Base-by-base conservation (phyloP, 2,329 filamentous ascomycete genomes). In the Penicillium freii region DNA sequence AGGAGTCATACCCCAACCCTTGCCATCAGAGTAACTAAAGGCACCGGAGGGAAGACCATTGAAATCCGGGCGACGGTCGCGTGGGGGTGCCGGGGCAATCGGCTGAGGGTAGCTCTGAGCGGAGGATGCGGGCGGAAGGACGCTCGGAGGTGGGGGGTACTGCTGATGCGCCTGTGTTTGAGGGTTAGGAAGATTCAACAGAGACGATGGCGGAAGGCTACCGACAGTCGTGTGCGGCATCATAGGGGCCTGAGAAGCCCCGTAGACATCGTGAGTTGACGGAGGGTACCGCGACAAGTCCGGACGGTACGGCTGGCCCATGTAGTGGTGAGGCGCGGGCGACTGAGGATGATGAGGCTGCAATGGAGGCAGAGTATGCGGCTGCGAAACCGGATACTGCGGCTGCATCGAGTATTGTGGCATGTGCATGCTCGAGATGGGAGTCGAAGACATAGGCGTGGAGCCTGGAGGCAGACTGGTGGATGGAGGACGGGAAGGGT, bases 11-110 rank as follows among this genome's bases (percentile, higher is more conserved):
- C 69, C 70, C 74, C 75, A 78, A 83, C 73, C 66, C 84, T 82
- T 65, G 79, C 78, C 65, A 79, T 81, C 71, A 80, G 83, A 69
- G 63, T 72, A 73, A 52, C 81, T 84, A 68, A 88, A 89, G 7
- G 86, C 87, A 65, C 84, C 84, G 1, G 87, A 83, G 15, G 88
- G 88, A 82, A 91, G 87, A n/a, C 87, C 86, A 52, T 87, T 85
- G 65, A 89, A 70, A 77, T 84, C 59, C 74, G 77, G 48, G 76
- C 78, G 71, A 49, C 73, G 74, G 58, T 78, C 76, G 57, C 77
- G 77, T 52, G 77, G 77, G 42, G 88, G 88, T 42, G 89, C 89
- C 17, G 89, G 88, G 43, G 89, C 89, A 69, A 91, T 90, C 34
- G 87, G 86, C 74, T 91, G 88, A 45, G 87, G 88, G 72, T 91